Percentiles rank a stretch among this genome's conserved stretches.
phyloP scores from a whole-genome alignment of 2,329 filamentous ascomycete species.

The Fusarium lyarnte region DNA sequence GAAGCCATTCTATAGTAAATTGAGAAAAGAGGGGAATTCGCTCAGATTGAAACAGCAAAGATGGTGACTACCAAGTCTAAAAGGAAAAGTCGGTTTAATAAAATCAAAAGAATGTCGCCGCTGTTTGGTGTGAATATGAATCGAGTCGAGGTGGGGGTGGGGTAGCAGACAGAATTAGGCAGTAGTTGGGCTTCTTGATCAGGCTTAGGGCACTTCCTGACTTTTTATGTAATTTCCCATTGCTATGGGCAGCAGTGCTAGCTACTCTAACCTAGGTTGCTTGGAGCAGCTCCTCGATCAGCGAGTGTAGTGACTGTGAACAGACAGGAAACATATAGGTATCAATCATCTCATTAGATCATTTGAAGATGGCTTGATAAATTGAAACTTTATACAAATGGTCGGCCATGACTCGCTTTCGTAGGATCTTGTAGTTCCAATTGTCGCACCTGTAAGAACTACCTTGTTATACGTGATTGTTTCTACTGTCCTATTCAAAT shows the following conservation, averaged over 20 bases:
- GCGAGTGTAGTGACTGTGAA: not conserved
- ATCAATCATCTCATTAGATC: not conserved
- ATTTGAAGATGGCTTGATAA: not conserved
- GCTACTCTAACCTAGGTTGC: not conserved
- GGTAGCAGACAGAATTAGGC: slow-evolving; percentile 33
- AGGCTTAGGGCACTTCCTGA: slow-evolving; percentile 7
- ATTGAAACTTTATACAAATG: not conserved
- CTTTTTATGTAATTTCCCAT: slow-evolving; percentile 22
- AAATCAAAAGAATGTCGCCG: slow-evolving; percentile 33
- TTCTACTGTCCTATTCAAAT: not conserved
- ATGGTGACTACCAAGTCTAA: slow-evolving; percentile 20
- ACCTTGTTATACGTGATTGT: not conserved
- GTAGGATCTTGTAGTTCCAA: not conserved
- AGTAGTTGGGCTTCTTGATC: slow-evolving; percentile 18
- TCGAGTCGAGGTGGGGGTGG: slow-evolving; percentile 43
- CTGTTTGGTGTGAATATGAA: slow-evolving; percentile 32
- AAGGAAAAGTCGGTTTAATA: slow-evolving; percentile 17
- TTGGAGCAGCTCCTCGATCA: not conserved
- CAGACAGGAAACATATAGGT: not conserved
- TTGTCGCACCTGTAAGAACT: not conserved
- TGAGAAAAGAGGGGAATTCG: not conserved
- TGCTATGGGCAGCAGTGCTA: slow-evolving; percentile 12
- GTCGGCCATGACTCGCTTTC: not conserved
- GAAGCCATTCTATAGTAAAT: slow-evolving; percentile 44
- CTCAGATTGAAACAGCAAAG: slow-evolving; percentile 19